phyloP scores from a whole-genome alignment of 805 yeast genomes.

The Hemisphaericaspora nanyangensis region DNA sequence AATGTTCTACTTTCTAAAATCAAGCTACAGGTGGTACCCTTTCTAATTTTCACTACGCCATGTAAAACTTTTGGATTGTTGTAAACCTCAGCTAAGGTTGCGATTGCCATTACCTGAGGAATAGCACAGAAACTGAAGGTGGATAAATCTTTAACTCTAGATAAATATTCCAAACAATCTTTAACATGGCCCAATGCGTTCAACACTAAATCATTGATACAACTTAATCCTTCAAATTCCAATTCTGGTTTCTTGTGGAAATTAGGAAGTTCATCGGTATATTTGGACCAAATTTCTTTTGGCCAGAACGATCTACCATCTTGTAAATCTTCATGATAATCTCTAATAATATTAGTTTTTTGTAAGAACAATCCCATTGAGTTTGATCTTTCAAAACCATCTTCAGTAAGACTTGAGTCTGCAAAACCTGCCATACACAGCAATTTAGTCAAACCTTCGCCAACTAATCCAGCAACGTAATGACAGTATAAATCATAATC shows the following conservation, averaged over 20 bases:
- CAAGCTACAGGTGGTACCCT: slow-evolving; percentile 77
- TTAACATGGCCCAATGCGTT: slow-evolving; percentile 75
- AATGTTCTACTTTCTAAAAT: slow-evolving; percentile 72
- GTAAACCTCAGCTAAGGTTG: slow-evolving; percentile 83
- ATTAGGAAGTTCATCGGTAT: slow-evolving; percentile 60
- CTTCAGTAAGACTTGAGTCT: slow-evolving; percentile 42
- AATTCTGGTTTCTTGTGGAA: slow-evolving; percentile 45
- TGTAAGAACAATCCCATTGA: slow-evolving; percentile 95
- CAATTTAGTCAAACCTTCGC: slow-evolving; percentile 88
- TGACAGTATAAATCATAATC: slow-evolving; percentile 93
- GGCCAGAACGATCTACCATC: slow-evolving; percentile 98
- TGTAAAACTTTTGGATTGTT: slow-evolving; percentile 73
- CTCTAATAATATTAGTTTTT: slow-evolving; percentile 94
- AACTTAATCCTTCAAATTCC: slow-evolving; percentile 59
- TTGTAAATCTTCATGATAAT: slow-evolving; percentile 83
- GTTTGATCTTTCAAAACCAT: slow-evolving; percentile 58
- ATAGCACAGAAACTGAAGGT: slow-evolving; percentile 90
- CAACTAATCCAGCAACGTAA: slow-evolving; percentile 96
- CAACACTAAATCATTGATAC: slow-evolving; percentile 77
- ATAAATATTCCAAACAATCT: slow-evolving; percentile 71
- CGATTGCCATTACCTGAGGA: slow-evolving; percentile 99
- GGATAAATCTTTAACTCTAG: slow-evolving; percentile 75
- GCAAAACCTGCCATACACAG: slow-evolving; percentile 74
- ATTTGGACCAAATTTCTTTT: slow-evolving; percentile 83
- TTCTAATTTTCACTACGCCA: slow-evolving; percentile 78